Conservation (phyloP, 495 filamentous ascomycete genomes). For the Aspergillus homomorphus region DNA sequence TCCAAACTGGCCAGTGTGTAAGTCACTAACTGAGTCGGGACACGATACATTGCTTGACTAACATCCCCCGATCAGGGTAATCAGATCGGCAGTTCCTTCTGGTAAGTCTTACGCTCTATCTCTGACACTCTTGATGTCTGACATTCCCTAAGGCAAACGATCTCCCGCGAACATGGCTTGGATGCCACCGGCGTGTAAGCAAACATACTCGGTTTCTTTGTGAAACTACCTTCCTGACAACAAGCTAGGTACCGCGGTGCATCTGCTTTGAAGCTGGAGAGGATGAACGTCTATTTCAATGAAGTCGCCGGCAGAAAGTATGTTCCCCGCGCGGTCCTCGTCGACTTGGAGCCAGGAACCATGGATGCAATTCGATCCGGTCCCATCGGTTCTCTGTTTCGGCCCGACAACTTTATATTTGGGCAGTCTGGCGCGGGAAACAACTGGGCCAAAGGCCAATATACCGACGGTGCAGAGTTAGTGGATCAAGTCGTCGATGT, state of each 20-base stretch:
- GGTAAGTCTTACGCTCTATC: slow-evolving; percentile 52
- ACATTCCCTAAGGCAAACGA: slow-evolving; percentile 70
- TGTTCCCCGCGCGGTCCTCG: slow-evolving; percentile 97
- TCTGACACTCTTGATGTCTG: slow-evolving; percentile 17
- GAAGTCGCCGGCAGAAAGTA: slow-evolving; percentile 98
- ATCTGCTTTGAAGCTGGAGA: slow-evolving; percentile 98
- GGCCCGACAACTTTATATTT: slow-evolving; percentile 99
- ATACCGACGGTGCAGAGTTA: slow-evolving; percentile 99
- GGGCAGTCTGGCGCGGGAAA: slow-evolving; percentile 99
- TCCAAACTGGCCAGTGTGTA: slow-evolving; percentile 99
- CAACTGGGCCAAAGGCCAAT: slow-evolving; percentile 99
- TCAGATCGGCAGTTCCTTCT: slow-evolving; percentile 99
- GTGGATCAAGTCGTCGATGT: slow-evolving; percentile 98
- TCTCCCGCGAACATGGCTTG: slow-evolving; percentile 98
- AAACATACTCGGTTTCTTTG: slow-evolving; percentile 3
- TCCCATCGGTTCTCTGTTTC: slow-evolving; percentile 99
- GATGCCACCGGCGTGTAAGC: slow-evolving; percentile 91
- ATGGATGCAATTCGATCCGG: slow-evolving; percentile 99
- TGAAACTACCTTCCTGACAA: slow-evolving; percentile 25
- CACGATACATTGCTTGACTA: slow-evolving; percentile 25
- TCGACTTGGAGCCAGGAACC: slow-evolving; percentile 95
- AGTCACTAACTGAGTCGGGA: slow-evolving; percentile 34
- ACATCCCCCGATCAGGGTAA: slow-evolving; percentile 67
- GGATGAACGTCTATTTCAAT: slow-evolving; percentile 99
- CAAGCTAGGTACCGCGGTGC: slow-evolving; percentile 83